These are phyloP conservation scores for Atalantia buxifolia DNA, from an alignment of 345 rosid genomes.

Conservation along the genomic window DNA sequence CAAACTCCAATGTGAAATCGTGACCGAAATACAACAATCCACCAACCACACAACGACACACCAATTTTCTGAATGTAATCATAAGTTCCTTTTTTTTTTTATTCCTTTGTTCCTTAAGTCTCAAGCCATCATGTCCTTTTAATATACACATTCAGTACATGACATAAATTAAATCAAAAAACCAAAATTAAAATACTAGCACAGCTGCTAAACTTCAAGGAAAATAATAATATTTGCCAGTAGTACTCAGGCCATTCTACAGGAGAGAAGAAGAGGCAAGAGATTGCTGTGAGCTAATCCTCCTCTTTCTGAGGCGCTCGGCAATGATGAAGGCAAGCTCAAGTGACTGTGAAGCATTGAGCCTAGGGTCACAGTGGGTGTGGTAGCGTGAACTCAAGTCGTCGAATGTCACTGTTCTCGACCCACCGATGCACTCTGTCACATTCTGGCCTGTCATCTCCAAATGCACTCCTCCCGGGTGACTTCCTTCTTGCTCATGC, in stretches of 20 bases:
- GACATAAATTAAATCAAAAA: conserved; percentile 20
- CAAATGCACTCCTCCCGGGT: conserved; percentile 63
- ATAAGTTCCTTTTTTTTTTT: neutral
- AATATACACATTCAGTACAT: conserved; percentile 24
- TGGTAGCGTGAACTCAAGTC: conserved; percentile 70
- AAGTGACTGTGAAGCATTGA: conserved; percentile 68
- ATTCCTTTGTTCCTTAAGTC: conserved; percentile 2
- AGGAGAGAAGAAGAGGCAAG: conserved; percentile 17
- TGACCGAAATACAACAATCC: neutral
- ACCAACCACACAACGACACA: neutral
- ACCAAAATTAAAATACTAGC: neutral
- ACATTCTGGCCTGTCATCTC: conserved; percentile 79
- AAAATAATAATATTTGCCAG: neutral
- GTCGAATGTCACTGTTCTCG: conserved; percentile 63
- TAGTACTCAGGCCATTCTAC: conserved; percentile 17
- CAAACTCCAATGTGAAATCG: neutral
- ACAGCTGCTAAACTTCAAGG: conserved; percentile 4
- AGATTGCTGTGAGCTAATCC: conserved; percentile 46
- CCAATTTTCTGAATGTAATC: neutral
- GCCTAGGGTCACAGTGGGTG: conserved; percentile 66
- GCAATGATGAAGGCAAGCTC: conserved; percentile 71
- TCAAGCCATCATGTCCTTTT: conserved; percentile 7
- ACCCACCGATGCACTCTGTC: conserved; percentile 73
- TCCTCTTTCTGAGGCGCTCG: conserved; percentile 66
- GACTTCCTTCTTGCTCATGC: conserved; percentile 77